Conservation (phyloP, 805 yeast species). For the Teunomyces kruisii region DNA sequence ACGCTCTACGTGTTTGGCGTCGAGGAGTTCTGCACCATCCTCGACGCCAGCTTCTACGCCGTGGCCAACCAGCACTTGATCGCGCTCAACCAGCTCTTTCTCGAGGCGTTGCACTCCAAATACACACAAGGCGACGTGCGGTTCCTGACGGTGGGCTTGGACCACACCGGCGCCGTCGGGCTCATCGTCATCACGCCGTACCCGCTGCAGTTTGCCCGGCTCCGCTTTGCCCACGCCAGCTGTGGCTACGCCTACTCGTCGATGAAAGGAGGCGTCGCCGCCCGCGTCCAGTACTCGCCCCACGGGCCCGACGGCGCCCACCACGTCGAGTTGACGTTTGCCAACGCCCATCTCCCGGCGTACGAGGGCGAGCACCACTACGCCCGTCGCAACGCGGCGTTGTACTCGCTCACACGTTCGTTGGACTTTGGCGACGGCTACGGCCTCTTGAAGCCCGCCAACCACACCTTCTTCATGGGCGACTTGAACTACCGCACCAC, state of each 20-base stretch:
- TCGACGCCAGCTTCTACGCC: constrained; percentile 51
- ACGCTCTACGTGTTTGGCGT: constrained; percentile 61
- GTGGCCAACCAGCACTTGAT: constrained; percentile 38
- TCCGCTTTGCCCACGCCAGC: constrained; percentile 35
- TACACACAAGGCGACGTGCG: constrained; percentile 28
- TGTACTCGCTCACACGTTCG: constrained; percentile 48
- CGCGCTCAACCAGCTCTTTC: constrained; percentile 31
- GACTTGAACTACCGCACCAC: constrained; percentile 78
- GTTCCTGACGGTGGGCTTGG: constrained; percentile 43
- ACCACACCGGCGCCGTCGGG: constrained; percentile 60
- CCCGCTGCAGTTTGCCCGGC: constrained; percentile 27
- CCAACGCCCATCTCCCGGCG: constrained; percentile 73
- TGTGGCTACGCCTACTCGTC: constrained; percentile 63
- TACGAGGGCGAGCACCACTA: constrained; percentile 60
- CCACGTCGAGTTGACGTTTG: constrained; percentile 54
- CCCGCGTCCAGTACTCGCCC: constrained; percentile 45
- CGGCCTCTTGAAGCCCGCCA: constrained; percentile 48
- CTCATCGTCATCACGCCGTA: constrained; percentile 49
- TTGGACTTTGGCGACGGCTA: constrained; percentile 59
- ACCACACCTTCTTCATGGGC: constrained; percentile 75
- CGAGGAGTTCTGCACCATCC: constrained; percentile 59
- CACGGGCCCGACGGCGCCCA: constrained; percentile 14
- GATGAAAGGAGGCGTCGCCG: constrained; percentile 72
- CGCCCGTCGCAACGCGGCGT: constrained; percentile 52
- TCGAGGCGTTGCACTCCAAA: constrained; percentile 31